Conservation (phyloP, 176 grass and related monocot species). For the Aegilops umbellulata region DNA sequence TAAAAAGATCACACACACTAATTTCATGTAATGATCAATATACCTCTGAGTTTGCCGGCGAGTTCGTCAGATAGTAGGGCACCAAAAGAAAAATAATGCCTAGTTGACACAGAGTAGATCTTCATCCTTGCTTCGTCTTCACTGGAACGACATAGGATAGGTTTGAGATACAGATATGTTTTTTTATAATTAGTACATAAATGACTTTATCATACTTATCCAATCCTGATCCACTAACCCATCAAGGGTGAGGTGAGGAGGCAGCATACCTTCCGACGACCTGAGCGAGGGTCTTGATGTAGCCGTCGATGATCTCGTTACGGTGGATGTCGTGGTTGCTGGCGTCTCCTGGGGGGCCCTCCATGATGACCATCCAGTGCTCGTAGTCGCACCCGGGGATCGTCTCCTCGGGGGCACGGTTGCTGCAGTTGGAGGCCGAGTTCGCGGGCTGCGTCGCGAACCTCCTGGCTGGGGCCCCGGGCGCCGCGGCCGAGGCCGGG, state of each 20-base stretch:
- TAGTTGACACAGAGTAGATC: constrained; percentile 90
- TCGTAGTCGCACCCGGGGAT: constrained; percentile 84
- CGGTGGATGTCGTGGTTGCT: constrained; percentile 48
- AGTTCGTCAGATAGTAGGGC: constrained; percentile 76
- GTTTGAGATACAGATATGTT: neutral
- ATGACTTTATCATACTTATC: neutral
- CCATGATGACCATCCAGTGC: constrained; percentile 88
- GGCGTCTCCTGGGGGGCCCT: constrained; percentile 45
- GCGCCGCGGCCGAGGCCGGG: neutral
- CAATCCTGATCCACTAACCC: neutral
- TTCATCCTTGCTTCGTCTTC: constrained; percentile 78
- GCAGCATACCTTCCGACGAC: constrained; percentile 62
- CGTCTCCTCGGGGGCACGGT: constrained; percentile 67
- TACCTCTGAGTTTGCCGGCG: constrained; percentile 78
- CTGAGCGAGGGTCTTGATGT: constrained; percentile 77
- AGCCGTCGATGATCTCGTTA: constrained; percentile 81
- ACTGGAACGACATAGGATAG: constrained; percentile 31
- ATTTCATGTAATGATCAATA: neutral
- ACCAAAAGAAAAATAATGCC: constrained; percentile 86
- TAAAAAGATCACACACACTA: neutral
- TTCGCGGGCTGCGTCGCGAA: constrained; percentile 52
- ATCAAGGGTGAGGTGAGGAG: neutral
- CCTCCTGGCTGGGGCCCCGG: neutral
- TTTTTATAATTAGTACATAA: neutral
- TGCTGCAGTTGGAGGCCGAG: constrained; percentile 70